Evolutionary conservation across 805 yeast species (phyloP), one percentile per base, ranked within the genome.

Genomic region (Zygoascus bituminiphila): DNA sequence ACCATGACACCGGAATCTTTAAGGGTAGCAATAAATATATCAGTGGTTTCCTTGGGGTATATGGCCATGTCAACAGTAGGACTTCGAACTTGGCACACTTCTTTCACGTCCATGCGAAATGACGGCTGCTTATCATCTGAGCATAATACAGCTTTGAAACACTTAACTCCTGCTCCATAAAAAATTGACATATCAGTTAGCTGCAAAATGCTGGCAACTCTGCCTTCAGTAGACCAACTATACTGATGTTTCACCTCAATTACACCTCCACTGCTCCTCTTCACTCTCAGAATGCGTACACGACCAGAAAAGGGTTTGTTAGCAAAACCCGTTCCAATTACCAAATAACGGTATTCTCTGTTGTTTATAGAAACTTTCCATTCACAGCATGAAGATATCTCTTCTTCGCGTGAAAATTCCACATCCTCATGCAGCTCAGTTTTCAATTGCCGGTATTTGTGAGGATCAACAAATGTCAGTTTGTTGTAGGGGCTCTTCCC

Each of bases 381-480:
- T 36, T 49, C 54, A 36, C 50, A 42, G 5, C 46, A 17, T 2
- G 50, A 29, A 23, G 9, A 39, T 7, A 53, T 39, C 10, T n/a
- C 25, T 26, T 53, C 57, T 24, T 43, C 46, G 12, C 44, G 29
- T 6, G 22, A 22, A 24, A 48, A 48, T 2, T 26, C 41, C 20
- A 42, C 21, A 10, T 29, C 38, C 19, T 35, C 36, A 14, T 15
- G 8, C 20, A 25, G 10, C 26, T 38, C 25, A 6, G 44, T 40
- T 26, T 40, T 17, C 12, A 44, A 25, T 7, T 12, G 24, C 1
- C 41, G n/a, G 21, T 15, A 15, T 44, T 40, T 17, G 17, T 39
- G n/a, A 12, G 50, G 51, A 24, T 50, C 53, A 15, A 50, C 53
- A 44, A 50, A 50, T 4, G 37, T 20, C 35, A 50, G 39, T 23